These are phyloP conservation scores for Suhomyces kunorum DNA, from an alignment of 1,139 yeast species.

Conservation along the genomic window DNA sequence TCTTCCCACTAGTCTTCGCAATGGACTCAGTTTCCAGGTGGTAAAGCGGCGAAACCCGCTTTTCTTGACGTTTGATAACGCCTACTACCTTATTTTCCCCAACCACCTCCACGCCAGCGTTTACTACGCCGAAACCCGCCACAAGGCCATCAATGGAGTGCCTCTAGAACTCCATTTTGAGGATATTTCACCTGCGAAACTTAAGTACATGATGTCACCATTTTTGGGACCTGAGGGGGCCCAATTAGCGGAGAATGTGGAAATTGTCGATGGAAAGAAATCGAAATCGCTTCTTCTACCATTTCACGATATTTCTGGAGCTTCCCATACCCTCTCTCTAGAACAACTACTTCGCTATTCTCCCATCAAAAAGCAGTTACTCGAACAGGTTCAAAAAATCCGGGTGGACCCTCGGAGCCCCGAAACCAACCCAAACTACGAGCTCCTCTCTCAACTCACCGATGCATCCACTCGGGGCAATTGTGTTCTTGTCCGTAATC, in stretches of 20 bases:
- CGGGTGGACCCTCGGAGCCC: conserved; percentile 4
- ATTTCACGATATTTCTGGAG: conserved; percentile 8
- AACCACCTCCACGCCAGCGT: conserved; percentile 50
- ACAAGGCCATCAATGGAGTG: conserved; percentile 53
- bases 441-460: conserved; percentile 17
- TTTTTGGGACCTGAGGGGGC: conserved; percentile 19
- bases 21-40: conserved; percentile 33
- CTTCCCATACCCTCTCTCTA: conserved; percentile 11
- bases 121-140: conserved; percentile 50
- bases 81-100: conserved; percentile 55
- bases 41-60: conserved; percentile 52
- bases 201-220: conserved; percentile 32
- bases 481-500: conserved; percentile 39
- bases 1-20: conserved; percentile 23
- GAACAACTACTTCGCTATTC: conserved; percentile 19
- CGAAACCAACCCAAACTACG: conserved; percentile 16
- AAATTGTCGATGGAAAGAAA: conserved; percentile 1
- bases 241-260: conserved; percentile 2
- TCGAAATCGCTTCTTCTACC: conserved; percentile 11
- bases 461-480: conserved; percentile 18
- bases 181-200: conserved; percentile 19
- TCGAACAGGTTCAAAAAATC: conserved; percentile 10
- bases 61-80: conserved; percentile 44
- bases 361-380: conserved; percentile 10
- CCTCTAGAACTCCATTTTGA: conserved; percentile 48